Evolutionary conservation across 2,329 filamentous ascomycete genomes (phyloP), one percentile per base, ranked within the genome.

Genomic region (Scedosporium apiospermum): DNA sequence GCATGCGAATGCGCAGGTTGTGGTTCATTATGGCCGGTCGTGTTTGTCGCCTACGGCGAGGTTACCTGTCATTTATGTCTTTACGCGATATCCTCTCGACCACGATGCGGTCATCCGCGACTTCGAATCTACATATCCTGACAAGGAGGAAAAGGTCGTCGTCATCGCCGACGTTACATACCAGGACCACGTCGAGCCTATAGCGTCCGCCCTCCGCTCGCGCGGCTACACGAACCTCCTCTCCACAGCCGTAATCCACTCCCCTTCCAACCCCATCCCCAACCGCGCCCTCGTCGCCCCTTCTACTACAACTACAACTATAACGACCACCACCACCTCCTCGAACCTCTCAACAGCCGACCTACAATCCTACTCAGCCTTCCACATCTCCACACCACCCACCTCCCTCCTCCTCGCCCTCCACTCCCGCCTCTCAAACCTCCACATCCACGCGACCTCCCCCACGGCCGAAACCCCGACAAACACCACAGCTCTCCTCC

Each of bases 81-180:
- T 95, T 71, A 99, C 95, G 0, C 82, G 82, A 58, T 88, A 88
- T 66, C 74, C 80, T 1, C 79, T 99, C 16, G 81, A 91, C 64
- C 74, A 87, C 51, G 82, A 84, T 1, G 74, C 78, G 0, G 82
- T 87, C 0, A 64, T 79, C 0, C 12, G 77, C 4, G 82, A 84
- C 0, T 93, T 98, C 73, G 80, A 82, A 67, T 74, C 79, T 9
- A 88, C 88, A 26, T 96, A 93, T 69, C 77, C 82, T 0, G 82
- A 88, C 51, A 84, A 80, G 66, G 73, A 79, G 0, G 76, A 83
- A 18, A 89, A 87, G 64, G 79, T 93, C 9, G 81, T 96, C 6
- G 74, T 99, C 34, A 91, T 96, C 82, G 93, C 93, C 14, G 95
- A 98, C 71, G 86, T 97, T 60, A 93, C 89, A 5, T 98, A 92